Conservation (phyloP, 805 yeast species). For the Cyberlindnera xishuangbannaensis region DNA sequence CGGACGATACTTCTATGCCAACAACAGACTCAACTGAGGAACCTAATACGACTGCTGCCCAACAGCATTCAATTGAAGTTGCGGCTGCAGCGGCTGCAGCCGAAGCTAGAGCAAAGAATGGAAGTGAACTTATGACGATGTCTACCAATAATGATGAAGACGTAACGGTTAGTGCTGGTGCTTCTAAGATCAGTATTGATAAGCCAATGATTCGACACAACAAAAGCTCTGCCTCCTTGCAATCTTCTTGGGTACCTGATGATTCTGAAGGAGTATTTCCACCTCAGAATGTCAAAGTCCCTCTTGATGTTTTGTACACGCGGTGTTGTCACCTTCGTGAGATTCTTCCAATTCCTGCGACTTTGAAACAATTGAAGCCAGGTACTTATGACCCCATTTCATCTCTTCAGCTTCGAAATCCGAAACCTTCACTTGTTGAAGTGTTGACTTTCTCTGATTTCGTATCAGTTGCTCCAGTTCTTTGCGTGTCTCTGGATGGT, state of each 20-base stretch:
- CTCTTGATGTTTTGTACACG: conserved; percentile 74
- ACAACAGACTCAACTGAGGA: neutral
- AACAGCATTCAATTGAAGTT: conserved; percentile 26
- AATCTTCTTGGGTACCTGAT: conserved; percentile 13
- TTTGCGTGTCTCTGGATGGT: conserved; percentile 75
- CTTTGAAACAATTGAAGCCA: conserved; percentile 65
- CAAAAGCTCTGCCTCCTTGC: conserved; percentile 25
- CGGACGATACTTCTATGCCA: conserved; percentile 4
- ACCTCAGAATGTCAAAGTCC: conserved; percentile 27
- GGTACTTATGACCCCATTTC: conserved; percentile 85
- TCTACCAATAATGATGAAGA: conserved; percentile 33
- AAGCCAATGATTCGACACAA: conserved; percentile 38
- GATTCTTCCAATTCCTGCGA: conserved; percentile 87
- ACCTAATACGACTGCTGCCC: conserved; percentile 6
- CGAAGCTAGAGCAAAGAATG: conserved; percentile 30
- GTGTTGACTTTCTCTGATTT: conserved; percentile 85
- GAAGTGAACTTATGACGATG: conserved; percentile 27
- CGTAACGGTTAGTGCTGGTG: conserved; percentile 28
- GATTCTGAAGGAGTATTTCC: conserved; percentile 26
- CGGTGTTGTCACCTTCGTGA: conserved; percentile 91
- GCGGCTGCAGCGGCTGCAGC: conserved; percentile 35
- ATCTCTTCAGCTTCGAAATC: conserved; percentile 68
- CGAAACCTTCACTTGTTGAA: conserved; percentile 84
- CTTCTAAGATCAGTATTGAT: conserved; percentile 34
- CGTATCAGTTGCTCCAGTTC: conserved; percentile 75